Base-by-base conservation (phyloP, 2,329 filamentous ascomycete species). In the Penicillium sp. region DNA sequence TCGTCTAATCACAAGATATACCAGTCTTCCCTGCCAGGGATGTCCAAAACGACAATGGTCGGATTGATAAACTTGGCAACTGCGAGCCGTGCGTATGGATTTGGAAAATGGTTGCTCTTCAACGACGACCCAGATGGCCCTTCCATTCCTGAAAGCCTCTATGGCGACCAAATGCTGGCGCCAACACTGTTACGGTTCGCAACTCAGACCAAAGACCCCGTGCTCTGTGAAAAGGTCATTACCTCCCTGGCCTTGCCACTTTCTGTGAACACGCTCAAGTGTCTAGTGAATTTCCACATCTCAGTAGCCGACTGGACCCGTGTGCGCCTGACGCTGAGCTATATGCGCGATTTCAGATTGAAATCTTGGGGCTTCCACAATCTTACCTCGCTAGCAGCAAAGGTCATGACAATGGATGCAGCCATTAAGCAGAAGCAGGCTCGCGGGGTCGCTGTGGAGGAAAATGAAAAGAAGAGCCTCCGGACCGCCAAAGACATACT, bases 181-280 rank as follows among this genome's bases (percentile, higher is more conserved):
- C 73, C 78, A 10, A 72, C 77, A 0, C 65, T 83, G 23, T 68
- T 81, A 27, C 73, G 75, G 14, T 81, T 79, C 54, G 79, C 78
- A 6, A 67, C 72, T 9, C 71, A 74, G 14, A 74, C 75, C 9
- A 65, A 71, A 31, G 74, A 81, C 49, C 43, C 39, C 6, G 46
- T 56, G 4, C 57, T 72, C 18, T 59, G 61, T 26, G 52, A 63
- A 23, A 37, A 56, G 6, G 60, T 69, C 28, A 54, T 67, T 3
- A 47, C 56, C 4, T 60, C 58, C 10, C 54, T 70, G 38, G 26
- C 44, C n/a, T 52, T 56, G n/a, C 68, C 67, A 23, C 55, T 69
- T 27, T 58, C 64, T 5, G 42, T 58, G 28, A 67, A 69, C 43
- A 68, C 65, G 24, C 49, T 70, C 5, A 69, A 66, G 31, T 59